A percentile compares a stretch with the other conserved stretches of the same genome.
phyloP scores from a whole-genome alignment of 2,329 filamentous ascomycete genomes.

The Exophiala dermatitidis region DNA sequence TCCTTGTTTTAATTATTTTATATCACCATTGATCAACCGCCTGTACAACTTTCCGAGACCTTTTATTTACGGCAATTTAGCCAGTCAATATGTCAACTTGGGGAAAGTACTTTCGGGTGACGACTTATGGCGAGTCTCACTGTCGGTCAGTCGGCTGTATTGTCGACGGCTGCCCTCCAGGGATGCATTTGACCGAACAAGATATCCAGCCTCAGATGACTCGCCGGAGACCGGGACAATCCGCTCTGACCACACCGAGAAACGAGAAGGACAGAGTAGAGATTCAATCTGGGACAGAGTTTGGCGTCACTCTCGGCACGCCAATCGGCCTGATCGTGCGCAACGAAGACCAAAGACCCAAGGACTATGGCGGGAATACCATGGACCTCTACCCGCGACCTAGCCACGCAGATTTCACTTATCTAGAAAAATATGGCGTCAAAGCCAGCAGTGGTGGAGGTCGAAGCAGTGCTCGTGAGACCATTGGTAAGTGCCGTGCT shows the following conservation, averaged over 20 bases:
- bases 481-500: slow-evolving; percentile 56
- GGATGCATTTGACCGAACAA: slow-evolving; percentile 72
- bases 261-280: slow-evolving; percentile 87
- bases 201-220: slow-evolving; percentile 96
- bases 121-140: slow-evolving; percentile 82
- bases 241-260: slow-evolving; percentile 79
- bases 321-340: slow-evolving; percentile 80
- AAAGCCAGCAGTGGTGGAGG: slow-evolving; percentile 88
- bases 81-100: slow-evolving; percentile 72
- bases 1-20: no score
- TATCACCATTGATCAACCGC: no score
- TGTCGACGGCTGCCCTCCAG: slow-evolving; percentile 84
- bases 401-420: slow-evolving; percentile 93
- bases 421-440: slow-evolving; percentile 92
- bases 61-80: background rate
- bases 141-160: slow-evolving; percentile 91
- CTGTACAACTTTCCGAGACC: no score
- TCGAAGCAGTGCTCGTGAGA: slow-evolving; percentile 86
- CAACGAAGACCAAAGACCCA: slow-evolving; percentile 88
- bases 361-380: slow-evolving; percentile 77
- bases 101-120: slow-evolving; percentile 72
- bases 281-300: slow-evolving; percentile 89
- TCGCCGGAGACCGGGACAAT: slow-evolving; percentile 81
- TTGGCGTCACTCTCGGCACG: slow-evolving; percentile 80
- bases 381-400: slow-evolving; percentile 90